Evolutionary conservation across 176 grass and related monocot genomes (phyloP).

Genomic region (Cenchrus fungigraminus): DNA sequence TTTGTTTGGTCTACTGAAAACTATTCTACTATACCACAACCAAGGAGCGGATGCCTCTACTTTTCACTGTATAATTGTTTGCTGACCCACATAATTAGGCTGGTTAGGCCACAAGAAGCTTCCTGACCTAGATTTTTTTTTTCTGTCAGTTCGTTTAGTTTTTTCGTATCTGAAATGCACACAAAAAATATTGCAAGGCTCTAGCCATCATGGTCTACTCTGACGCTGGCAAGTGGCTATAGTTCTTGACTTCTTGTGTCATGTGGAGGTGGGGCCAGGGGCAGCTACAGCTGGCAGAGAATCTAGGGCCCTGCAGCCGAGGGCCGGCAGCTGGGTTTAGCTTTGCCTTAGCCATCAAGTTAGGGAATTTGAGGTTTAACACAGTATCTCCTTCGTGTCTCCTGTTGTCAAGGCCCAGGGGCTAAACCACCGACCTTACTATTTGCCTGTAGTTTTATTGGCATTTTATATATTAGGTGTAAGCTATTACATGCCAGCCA

Average conservation of each 20-base stretch:
- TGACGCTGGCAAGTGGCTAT: neutral
- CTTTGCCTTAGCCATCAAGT: neutral
- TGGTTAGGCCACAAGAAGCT: neutral
- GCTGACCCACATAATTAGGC: neutral
- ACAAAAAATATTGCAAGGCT: neutral
- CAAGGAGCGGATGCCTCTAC: neutral
- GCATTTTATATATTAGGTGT: neutral
- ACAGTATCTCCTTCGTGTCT: neutral
- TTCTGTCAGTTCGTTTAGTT: neutral
- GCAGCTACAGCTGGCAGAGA: neutral
- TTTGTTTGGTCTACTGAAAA: neutral
- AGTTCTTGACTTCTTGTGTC: neutral
- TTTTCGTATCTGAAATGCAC: slow-evolving; percentile 19
- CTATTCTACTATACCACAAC: neutral
- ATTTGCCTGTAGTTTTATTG: neutral
- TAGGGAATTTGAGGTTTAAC: neutral
- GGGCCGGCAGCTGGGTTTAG: neutral
- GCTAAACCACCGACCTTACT: neutral
- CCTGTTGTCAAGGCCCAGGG: neutral
- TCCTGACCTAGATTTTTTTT: neutral
- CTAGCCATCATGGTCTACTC: neutral
- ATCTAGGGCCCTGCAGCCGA: neutral
- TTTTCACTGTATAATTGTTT: neutral
- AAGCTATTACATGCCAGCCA: neutral
- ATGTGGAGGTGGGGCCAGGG: neutral